Conservation (phyloP, 2,329 filamentous ascomycete genomes). For the Onygenales sp. region DNA sequence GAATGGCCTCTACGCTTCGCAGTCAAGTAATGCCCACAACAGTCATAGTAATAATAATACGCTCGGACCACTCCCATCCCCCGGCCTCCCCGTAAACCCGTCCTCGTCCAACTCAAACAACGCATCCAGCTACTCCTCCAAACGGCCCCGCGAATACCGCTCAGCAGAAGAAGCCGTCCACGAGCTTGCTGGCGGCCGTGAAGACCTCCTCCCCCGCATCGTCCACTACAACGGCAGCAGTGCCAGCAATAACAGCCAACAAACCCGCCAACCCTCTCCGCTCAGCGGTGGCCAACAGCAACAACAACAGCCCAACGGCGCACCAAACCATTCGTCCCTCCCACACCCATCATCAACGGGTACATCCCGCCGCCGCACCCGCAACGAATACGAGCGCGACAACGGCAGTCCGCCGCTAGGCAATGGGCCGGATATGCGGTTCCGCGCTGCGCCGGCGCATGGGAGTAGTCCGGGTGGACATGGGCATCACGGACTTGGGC, state of each 20-base stretch:
- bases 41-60: slow-evolving; percentile 44
- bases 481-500: neutral
- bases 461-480: neutral
- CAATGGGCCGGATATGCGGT: slow-evolving; percentile 51
- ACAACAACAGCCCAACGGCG: slow-evolving; percentile 26
- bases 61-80: slow-evolving; percentile 65
- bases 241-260: slow-evolving; percentile 24
- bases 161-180: slow-evolving; percentile 94
- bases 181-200: slow-evolving; percentile 79
- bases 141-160: slow-evolving; percentile 73
- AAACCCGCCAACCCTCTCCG: slow-evolving; percentile 20
- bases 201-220: slow-evolving; percentile 83
- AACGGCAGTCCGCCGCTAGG: slow-evolving; percentile 78
- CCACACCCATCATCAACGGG: slow-evolving; percentile 3
- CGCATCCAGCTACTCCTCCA: slow-evolving; percentile 34
- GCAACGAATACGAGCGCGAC: slow-evolving; percentile 84
- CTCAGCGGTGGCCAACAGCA: slow-evolving; percentile 16
- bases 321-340: slow-evolving; percentile 14
- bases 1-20: slow-evolving; percentile 3
- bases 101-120: slow-evolving; percentile 25
- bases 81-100: slow-evolving; percentile 53
- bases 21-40: slow-evolving; percentile 7
- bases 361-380: slow-evolving; percentile 56
- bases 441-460: slow-evolving; percentile 27
- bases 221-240: slow-evolving; percentile 94